Base-by-base conservation (phyloP, 306 rosid genomes). In the Sindora glabra region DNA sequence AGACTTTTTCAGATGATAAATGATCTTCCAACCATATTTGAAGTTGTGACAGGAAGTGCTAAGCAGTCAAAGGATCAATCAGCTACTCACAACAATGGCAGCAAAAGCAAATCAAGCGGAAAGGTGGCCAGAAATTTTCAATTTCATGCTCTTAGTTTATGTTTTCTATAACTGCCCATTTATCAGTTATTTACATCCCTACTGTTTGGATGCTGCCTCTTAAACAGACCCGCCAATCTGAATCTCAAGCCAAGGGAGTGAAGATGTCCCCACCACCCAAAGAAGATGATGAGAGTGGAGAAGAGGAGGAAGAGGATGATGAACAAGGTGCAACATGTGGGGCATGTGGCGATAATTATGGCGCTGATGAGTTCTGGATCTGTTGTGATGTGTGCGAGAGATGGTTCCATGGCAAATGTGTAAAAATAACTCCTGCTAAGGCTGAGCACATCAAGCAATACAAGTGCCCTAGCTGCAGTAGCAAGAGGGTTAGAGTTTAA, bases 1-100 rank as follows among this genome's bases (percentile, higher is more conserved):
- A 80, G 92, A 85, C 96, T 89, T 67, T 89, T 92, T 61, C 99
- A 89, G 85, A 80, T 92, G 96, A 89, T 92, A 62, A 92, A 92
- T 71, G 99, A 92, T 54, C 84, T 92, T 68, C 96, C 99, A 48
- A 92, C 96, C 42, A 87, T 92, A 59, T 92, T 89, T 69, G 96
- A 92, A 77, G 89, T 92, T 49, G 96, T 86, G 52, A 86, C 86
- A 37, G 99, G 94, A 62, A 75, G 56, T 62, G 79, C 59, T 36
- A 92, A 89, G 79, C 96, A 86, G 73, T 61, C 77, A n/a, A 74
- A 70, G 77, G 83, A 78, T 40, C 83, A 54, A 52, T 77, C 82
- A 5, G 65, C 78, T 48, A 66, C 88, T 74, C 90, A 78, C 51
- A 78, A 79, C 84, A 92, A 87, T 75, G 80, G 90, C 62, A 84